phyloP scores from a whole-genome alignment of 2,329 filamentous ascomycete species.

The Monosporascus sp. region DNA sequence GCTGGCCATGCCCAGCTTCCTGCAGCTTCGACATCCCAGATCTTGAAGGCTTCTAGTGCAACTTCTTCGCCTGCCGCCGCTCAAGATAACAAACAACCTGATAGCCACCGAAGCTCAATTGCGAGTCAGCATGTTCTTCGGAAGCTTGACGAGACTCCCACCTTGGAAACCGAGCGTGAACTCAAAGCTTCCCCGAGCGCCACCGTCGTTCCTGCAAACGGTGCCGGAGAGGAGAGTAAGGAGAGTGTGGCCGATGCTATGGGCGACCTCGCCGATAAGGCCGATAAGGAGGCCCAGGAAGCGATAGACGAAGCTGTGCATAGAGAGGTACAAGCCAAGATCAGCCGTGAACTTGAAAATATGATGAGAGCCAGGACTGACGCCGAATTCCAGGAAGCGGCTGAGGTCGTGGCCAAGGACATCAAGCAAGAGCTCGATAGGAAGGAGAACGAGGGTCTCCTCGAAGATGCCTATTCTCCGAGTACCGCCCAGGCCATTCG shows the following conservation, averaged over 20 bases:
- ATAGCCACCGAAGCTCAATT: conserved; percentile 38
- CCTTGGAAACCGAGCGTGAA: conserved; percentile 18
- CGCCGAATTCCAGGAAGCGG: conserved; percentile 48
- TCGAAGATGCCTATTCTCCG: conserved; percentile 49
- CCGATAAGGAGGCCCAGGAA: conserved; percentile 54
- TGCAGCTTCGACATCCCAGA: conserved; percentile 37
- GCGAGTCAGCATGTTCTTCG: conserved; percentile 34
- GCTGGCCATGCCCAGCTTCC: conserved; percentile 21
- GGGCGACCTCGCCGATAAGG: conserved; percentile 54
- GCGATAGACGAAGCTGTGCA: conserved; percentile 54
- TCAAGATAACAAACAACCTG: conserved; percentile 36
- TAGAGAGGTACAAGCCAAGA: conserved; percentile 42
- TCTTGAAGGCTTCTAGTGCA: conserved; percentile 40
- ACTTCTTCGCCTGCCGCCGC: conserved; percentile 32
- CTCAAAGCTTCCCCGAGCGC: conserved; percentile 5
- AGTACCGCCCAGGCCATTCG: conserved; percentile 46
- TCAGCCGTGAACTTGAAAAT: conserved; percentile 43
- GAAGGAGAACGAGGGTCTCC: conserved; percentile 44
- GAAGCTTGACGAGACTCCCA: conserved; percentile 26
- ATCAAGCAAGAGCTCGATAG: conserved; percentile 52
- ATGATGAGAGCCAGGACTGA: conserved; percentile 48
- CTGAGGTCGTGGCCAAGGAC: conserved; percentile 39
- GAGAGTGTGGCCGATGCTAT: conserved; percentile 70
- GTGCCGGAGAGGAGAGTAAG: conserved; percentile 31
- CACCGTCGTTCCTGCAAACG: conserved; percentile 3